Conservation (phyloP, 2,329 filamentous ascomycete genomes). For the Clonostachys sp. region DNA sequence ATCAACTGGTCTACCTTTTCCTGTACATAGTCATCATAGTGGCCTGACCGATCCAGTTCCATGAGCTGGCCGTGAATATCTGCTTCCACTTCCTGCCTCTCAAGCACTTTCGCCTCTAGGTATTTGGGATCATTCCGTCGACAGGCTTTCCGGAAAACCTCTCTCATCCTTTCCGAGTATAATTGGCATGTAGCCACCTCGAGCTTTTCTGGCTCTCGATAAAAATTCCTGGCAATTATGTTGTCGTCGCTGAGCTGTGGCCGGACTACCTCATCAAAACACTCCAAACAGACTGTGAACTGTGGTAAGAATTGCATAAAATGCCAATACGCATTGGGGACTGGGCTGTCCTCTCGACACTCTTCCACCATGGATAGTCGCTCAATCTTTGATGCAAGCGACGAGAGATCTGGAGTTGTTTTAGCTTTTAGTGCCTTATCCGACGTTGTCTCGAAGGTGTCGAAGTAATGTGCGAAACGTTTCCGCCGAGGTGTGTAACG, state of each 20-base stretch:
- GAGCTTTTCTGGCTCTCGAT: conserved; percentile 52
- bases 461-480: conserved; percentile 56
- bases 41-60: conserved; percentile 27
- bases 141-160: conserved; percentile 64
- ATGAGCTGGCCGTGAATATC: conserved; percentile 52
- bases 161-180: conserved; percentile 75
- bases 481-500: conserved; percentile 49
- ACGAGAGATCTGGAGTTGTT: conserved; percentile 48
- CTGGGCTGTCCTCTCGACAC: conserved; percentile 60
- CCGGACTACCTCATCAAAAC: conserved; percentile 75
- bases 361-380: conserved; percentile 54
- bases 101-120: conserved; percentile 51
- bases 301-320: conserved; percentile 70
- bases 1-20: conserved; percentile 42
- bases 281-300: conserved; percentile 83
- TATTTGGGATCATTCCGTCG: conserved; percentile 62
- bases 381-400: conserved; percentile 60
- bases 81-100: conserved; percentile 55
- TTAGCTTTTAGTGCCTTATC: conserved; percentile 41
- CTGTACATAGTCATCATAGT: conserved; percentile 24
- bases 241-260: conserved; percentile 52
- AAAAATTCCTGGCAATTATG: conserved; percentile 62
- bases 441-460: conserved; percentile 52
- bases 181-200: conserved; percentile 65
- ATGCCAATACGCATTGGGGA: conserved; percentile 68